Base-by-base conservation (phyloP, 768 basidiomycete species). In the Russula lepida region DNA sequence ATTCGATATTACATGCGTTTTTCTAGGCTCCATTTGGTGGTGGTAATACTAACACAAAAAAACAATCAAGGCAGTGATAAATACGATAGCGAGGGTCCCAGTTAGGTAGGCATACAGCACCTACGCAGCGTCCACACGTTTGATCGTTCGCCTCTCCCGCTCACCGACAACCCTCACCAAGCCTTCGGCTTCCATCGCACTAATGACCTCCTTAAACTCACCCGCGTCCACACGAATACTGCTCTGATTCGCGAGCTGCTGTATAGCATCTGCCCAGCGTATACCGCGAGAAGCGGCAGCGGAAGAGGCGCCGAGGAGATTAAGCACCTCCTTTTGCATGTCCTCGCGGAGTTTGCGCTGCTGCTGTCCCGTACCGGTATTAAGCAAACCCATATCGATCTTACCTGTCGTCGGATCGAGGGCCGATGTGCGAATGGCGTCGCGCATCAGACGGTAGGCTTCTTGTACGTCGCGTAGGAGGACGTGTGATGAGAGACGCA, bases 401-500 rank as follows among this genome's bases (percentile, higher is more conserved):
- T 95, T 93, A 56, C 95, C 95, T 13, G 95, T 98, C 25, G 90
- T 80, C 11, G 95, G 95, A 73, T 98, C 95, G 79, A 95, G 95
- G 43, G 93, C 93, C 63, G 86, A 86, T 63, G 95, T 93, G 68
- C 92, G 84, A 74, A 99, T 89, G 4, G 95, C 97, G 71, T 95
- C 92, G 49, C 92, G 85, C 87, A 99, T 98, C 67, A 99, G 81
- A n/a, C 97, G 80, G 69, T 81, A 85, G 1, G 95, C 94, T 73
- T 98, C 97, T 63, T 81, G 78, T 32, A 98, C 97, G 69, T 98
- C 97, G 56, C 78, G 74, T 48, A 90, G 74, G 69, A 95, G 91
- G 41, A 99, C 95, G 55, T 81, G 81, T n/a, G 84, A 79, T 21
- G 88, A 88, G 72, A 97, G 88, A 0, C 94, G 83, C 97, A 98